Evolutionary conservation across 2,329 filamentous ascomycete genomes (phyloP), one percentile per base, ranked within the genome.

Genomic region (Aspergillus ochraceus): DNA sequence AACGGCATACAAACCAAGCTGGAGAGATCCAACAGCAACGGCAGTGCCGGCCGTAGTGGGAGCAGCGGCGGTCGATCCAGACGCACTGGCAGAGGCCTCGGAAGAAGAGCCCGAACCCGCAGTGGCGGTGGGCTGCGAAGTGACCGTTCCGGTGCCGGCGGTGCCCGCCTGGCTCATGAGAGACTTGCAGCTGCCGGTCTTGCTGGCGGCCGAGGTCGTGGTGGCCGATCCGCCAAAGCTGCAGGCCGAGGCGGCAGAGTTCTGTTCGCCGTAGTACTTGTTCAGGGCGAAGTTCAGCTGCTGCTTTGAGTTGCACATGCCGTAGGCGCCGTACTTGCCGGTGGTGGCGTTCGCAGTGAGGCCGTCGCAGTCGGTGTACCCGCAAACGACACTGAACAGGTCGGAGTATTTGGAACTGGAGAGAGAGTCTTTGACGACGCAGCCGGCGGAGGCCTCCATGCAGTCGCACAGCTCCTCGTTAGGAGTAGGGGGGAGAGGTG

Each of bases 381-480:
- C 77, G 61, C 78, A 81, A 52, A 81, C 70, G 11, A 71, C 63
- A 52, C 70, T 61, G 77, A 98, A 97, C 66, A 96, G 83, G 20
- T 83, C 79, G 5, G 62, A 60, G 59, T 71, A 62, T 50, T 70
- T 65, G 12, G 60, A 50, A 20, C 58, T 55, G 9, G 55, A 46
- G 53, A 74, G 60, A 14, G 65, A 68, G 50, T 80, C 74, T 29
- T 83, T 80, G 60, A 91, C 85, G 19, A 84, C 83, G 79, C 95
- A 98, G 56, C 80, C 79, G 58, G 95, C 80, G 49, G 86, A 86
- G 61, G 84, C 81, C 74, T 85, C 83, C 90, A 97, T 96, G 85
- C 95, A 99, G 57, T 81, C 77, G 83, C 94, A 98, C 47, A 96
- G 86, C 50, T 85, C 70, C 54, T 84, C 70, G 79, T 97, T 91